These are phyloP conservation scores for Pythium aristosporum DNA, from an alignment of 352 stramenopile genomes.

Conservation along the genomic window DNA sequence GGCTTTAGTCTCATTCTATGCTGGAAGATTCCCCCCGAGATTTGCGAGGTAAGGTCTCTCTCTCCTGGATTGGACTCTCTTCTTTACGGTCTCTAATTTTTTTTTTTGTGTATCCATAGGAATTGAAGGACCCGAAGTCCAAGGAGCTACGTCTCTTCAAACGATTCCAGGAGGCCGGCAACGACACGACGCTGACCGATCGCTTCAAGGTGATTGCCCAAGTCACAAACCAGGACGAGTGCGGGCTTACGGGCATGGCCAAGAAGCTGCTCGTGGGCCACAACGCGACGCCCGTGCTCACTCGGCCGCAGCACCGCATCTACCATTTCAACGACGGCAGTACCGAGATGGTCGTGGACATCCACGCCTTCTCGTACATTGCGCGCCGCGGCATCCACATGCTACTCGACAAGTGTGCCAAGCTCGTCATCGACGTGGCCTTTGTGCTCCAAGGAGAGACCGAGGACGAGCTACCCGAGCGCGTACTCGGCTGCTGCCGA, in stretches of 20 bases:
- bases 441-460: conserved; percentile 88
- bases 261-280: conserved; percentile 80
- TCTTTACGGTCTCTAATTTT: not conserved
- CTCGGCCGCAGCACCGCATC: conserved; percentile 80
- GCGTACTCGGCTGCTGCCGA: conserved; percentile 80
- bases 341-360: conserved; percentile 77
- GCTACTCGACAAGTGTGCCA: conserved; percentile 71
- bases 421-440: conserved; percentile 84
- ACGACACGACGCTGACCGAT: conserved; percentile 68
- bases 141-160: conserved; percentile 63
- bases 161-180: conserved; percentile 65
- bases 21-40: conserved; percentile 69
- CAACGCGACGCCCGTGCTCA: conserved; percentile 82
- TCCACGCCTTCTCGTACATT: conserved; percentile 85
- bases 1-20: conserved; percentile 78
- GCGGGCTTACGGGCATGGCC: conserved; percentile 66
- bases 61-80: not conserved
- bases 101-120: conserved; percentile 23
- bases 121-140: conserved; percentile 55
- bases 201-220: conserved; percentile 87
- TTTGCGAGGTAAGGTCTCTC: conserved; percentile 45
- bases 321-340: conserved; percentile 70
- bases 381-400: conserved; percentile 76
- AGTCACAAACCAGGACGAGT: conserved; percentile 84
- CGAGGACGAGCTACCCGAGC: conserved; percentile 85